phyloP scores from a whole-genome alignment of 2,329 filamentous ascomycete genomes.

The Didymella pomorum region DNA sequence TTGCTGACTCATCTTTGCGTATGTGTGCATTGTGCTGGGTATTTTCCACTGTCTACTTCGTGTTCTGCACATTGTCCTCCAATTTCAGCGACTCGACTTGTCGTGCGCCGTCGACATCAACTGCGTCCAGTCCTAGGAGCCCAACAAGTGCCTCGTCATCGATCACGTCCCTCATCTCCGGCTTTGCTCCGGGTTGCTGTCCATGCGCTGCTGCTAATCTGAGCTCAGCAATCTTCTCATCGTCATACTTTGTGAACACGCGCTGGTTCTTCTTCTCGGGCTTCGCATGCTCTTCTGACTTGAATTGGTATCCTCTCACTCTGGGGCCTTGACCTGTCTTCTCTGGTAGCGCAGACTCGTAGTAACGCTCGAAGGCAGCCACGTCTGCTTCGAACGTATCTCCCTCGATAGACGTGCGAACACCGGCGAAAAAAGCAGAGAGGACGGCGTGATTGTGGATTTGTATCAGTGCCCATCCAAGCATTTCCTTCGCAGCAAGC shows the following conservation, averaged over 20 bases:
- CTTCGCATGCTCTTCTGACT: slow-evolving; percentile 40
- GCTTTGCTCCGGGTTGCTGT: slow-evolving; percentile 40
- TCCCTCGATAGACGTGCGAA: slow-evolving; percentile 70
- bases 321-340: slow-evolving; percentile 78
- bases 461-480: slow-evolving; percentile 91
- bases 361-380: slow-evolving; percentile 69
- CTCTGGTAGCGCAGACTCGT: slow-evolving; percentile 74
- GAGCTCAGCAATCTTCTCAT: slow-evolving; percentile 35
- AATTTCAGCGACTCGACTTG: slow-evolving; percentile 31
- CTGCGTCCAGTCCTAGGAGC: slow-evolving; percentile 33
- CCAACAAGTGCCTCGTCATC: slow-evolving; percentile 47
- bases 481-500: slow-evolving; percentile 91
- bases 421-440: slow-evolving; percentile 73
- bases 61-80: slow-evolving; percentile 28
- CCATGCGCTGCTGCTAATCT: slow-evolving; percentile 34
- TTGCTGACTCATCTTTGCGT: background rate
- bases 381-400: slow-evolving; percentile 64
- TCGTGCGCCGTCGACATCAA: slow-evolving; percentile 22
- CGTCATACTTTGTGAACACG: slow-evolving; percentile 41
- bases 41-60: background rate
- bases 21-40: background rate
- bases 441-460: slow-evolving; percentile 86
- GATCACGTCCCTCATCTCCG: slow-evolving; percentile 38
- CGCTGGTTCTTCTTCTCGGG: slow-evolving; percentile 45
- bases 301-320: slow-evolving; percentile 48